Conservation (phyloP, 1,139 yeast genomes). For the Blastobotrys apis region DNA sequence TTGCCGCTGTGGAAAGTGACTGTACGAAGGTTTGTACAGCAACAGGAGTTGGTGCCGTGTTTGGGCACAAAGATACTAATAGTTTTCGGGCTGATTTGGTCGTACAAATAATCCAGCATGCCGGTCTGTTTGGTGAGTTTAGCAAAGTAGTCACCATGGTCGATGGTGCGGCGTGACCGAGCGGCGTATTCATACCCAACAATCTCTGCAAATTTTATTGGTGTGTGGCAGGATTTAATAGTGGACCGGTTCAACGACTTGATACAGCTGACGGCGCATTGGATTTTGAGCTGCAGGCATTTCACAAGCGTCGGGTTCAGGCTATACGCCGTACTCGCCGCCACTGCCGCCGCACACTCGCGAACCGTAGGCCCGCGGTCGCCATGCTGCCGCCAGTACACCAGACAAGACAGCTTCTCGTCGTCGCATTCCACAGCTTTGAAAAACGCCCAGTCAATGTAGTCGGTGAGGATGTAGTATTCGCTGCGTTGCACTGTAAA, state of each 20-base stretch:
- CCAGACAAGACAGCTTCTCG: neutral
- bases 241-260: neutral
- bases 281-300: constrained; percentile 3
- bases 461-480: constrained; percentile 21
- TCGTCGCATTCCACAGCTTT: constrained; percentile 12
- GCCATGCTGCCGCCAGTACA: constrained; percentile 2
- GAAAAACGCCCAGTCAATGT: constrained; percentile 23
- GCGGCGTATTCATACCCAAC: constrained; percentile 2
- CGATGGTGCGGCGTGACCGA: constrained; percentile 4
- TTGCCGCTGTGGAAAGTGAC: too few relatives aligned
- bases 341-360: constrained; percentile 17
- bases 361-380: constrained; percentile 16
- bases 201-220: neutral
- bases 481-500: constrained; percentile 2
- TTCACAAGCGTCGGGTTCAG: too few relatives aligned
- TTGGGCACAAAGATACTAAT: neutral
- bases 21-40: neutral
- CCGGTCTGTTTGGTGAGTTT: neutral
- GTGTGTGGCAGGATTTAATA: neutral
- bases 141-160: constrained; percentile 1
- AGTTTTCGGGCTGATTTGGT: constrained; percentile 1
- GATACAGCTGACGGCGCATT: neutral
- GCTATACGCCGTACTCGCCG: too few relatives aligned
- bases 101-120: constrained; percentile 3
- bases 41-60: too few relatives aligned